phyloP scores from a whole-genome alignment of 495 filamentous ascomycete genomes.

The Halenospora varia region DNA sequence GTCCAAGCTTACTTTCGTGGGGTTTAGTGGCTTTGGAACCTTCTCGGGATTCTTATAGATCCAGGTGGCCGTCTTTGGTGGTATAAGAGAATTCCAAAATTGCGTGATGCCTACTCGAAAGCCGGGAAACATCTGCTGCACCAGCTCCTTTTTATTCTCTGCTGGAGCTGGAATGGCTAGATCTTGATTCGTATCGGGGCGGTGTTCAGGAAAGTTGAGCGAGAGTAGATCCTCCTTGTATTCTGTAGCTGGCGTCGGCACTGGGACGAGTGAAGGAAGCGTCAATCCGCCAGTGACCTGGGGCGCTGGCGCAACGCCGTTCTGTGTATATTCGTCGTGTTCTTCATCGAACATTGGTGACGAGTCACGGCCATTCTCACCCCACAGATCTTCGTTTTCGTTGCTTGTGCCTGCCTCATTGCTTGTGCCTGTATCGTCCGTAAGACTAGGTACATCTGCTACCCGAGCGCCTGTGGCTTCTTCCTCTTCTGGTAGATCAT shows the following conservation, averaged over 20 bases:
- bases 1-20: slow-evolving; percentile 84
- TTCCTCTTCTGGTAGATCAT: slow-evolving; percentile 46
- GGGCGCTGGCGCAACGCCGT: slow-evolving; percentile 16
- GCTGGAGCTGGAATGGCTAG: slow-evolving; percentile 51
- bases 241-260: slow-evolving; percentile 20
- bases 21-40: slow-evolving; percentile 73
- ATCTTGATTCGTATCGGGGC: slow-evolving; percentile 38
- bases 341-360: slow-evolving; percentile 33
- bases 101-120: slow-evolving; percentile 64
- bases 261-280: slow-evolving; percentile 6
- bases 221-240: slow-evolving; percentile 20
- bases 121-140: slow-evolving; percentile 64
- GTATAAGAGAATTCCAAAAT: slow-evolving; percentile 69
- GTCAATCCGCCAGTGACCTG: slow-evolving; percentile 19
- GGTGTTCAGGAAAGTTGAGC: slow-evolving; percentile 40
- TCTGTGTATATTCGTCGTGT: slow-evolving; percentile 5
- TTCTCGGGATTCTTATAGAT: slow-evolving; percentile 65
- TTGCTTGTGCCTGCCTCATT: slow-evolving; percentile 42
- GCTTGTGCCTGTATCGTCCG: slow-evolving; percentile 42
- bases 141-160: slow-evolving; percentile 60
- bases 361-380: slow-evolving; percentile 28
- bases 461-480: slow-evolving; percentile 29
- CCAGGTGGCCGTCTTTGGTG: slow-evolving; percentile 67
- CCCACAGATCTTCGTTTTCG: slow-evolving; percentile 48
- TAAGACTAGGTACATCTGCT: slow-evolving; percentile 40